These are phyloP conservation scores for Sporisorium exsertum DNA, from an alignment of 1,284 basidiomycete species.

Conservation along the genomic window DNA sequence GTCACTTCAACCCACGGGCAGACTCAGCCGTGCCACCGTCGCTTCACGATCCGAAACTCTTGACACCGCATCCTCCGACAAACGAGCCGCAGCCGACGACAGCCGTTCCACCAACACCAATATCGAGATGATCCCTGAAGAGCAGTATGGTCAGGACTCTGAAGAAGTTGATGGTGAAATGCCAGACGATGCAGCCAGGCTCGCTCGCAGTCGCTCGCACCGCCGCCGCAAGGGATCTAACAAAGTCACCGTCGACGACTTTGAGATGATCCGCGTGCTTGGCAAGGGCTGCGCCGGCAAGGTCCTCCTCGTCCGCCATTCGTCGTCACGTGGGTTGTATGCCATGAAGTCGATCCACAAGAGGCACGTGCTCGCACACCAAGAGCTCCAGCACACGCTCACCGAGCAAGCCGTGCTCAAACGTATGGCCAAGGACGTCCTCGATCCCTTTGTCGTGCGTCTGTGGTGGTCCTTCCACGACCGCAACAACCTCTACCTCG, in stretches of 20 bases:
- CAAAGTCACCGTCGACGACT: conserved; percentile 76
- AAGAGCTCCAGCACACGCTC: conserved; percentile 68
- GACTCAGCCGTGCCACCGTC: conserved; percentile 32
- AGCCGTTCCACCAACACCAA: conserved; percentile 43
- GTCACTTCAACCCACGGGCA: conserved; percentile 22
- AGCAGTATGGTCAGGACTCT: conserved; percentile 31
- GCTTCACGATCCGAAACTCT: conserved; percentile 32
- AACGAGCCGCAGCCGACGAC: conserved; percentile 34
- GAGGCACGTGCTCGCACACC: conserved; percentile 67
- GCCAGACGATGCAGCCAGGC: conserved; percentile 6
- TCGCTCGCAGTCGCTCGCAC: conserved; percentile 13
- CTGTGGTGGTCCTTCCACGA: conserved; percentile 69
- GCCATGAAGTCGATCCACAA: conserved; percentile 69
- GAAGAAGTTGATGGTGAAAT: conserved; percentile 22
- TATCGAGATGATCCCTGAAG: conserved; percentile 60
- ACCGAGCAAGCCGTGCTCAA: conserved; percentile 72
- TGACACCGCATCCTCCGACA: conserved; percentile 33
- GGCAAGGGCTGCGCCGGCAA: conserved; percentile 69
- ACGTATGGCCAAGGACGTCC: conserved; percentile 75
- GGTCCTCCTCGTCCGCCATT: conserved; percentile 66
- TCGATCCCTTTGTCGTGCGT: conserved; percentile 68
- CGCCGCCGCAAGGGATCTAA: conserved; percentile 43
- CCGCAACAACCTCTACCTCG: conserved; percentile 67
- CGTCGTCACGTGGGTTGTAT: conserved; percentile 56
- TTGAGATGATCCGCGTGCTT: conserved; percentile 67